phyloP scores from a whole-genome alignment of 1,284 basidiomycete species.

The Amylostereum areolatum region DNA sequence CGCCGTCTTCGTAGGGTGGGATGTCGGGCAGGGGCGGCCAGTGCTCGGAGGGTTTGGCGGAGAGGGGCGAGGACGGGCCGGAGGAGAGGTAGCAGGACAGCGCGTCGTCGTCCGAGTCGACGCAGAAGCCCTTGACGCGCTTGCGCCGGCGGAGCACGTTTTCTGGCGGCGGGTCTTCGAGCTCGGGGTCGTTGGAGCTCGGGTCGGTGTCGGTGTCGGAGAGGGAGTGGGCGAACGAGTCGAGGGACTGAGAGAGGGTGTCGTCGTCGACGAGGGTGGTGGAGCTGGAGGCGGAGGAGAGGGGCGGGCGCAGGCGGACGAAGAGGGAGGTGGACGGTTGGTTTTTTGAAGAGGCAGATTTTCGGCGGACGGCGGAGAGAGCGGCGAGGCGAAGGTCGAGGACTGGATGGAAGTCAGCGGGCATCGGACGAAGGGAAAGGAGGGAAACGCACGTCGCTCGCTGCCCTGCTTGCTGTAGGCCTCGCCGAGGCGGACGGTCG shows the following conservation, averaged over 20 bases:
- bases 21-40: background rate
- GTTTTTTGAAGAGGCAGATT: conserved; percentile 20
- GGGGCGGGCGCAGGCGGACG: conserved; percentile 18
- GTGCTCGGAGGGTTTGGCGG: background rate
- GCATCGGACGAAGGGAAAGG: background rate
- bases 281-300: conserved; percentile 3
- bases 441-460: conserved; percentile 33
- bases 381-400: conserved; percentile 20
- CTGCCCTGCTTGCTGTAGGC: conserved; percentile 40
- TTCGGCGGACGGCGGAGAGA: conserved; percentile 16
- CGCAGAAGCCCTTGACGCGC: conserved; percentile 16
- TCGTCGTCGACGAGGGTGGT: conserved; percentile 8
- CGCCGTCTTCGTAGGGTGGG: background rate
- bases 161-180: conserved; percentile 6
- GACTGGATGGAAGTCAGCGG: conserved; percentile 13
- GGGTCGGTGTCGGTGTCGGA: conserved; percentile 4
- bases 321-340: conserved; percentile 21
- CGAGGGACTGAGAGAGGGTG: background rate
- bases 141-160: conserved; percentile 13
- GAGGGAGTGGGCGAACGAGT: conserved; percentile 1
- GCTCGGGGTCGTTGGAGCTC: conserved; percentile 3
- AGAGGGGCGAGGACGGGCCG: background rate
- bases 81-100: background rate
- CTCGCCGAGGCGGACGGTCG: conserved; percentile 43
- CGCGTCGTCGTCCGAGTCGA: conserved; percentile 25